Percentiles rank a stretch among this genome's conserved stretches.
These are phyloP conservation scores for Paraglomus brasilianum DNA, from an alignment of 192 early-diverging fungal species.

Conservation along the genomic window DNA sequence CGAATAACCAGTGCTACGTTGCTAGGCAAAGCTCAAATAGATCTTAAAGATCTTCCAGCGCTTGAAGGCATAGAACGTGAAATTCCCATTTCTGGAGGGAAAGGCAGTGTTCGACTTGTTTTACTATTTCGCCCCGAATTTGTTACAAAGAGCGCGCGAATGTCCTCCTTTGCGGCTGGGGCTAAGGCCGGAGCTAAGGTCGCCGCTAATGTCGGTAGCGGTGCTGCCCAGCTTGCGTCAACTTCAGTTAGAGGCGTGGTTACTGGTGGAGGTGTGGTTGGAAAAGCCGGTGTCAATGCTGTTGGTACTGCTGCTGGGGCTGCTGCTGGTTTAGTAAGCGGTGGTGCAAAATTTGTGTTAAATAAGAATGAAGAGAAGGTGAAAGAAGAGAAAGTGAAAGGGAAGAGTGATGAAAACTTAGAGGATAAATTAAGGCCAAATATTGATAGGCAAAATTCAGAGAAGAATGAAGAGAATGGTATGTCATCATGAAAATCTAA, in stretches of 20 bases:
- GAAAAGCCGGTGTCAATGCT: constrained; percentile 35
- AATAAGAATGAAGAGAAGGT: too few relatives aligned
- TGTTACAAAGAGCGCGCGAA: constrained; percentile 30
- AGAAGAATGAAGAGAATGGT: too few relatives aligned
- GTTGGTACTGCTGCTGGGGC: constrained; percentile 41
- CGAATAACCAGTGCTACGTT: constrained; percentile 63
- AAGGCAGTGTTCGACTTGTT: constrained; percentile 50
- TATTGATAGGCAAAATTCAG: neutral
- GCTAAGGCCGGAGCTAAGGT: constrained; percentile 55
- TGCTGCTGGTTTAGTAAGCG: constrained; percentile 28
- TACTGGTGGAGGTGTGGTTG: constrained; percentile 41
- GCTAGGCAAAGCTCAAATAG: constrained; percentile 54
- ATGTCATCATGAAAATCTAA: too few relatives aligned
- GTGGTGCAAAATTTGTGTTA: constrained; percentile 28
- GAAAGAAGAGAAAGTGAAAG: too few relatives aligned
- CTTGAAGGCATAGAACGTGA: constrained; percentile 45
- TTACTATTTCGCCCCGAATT: constrained; percentile 58
- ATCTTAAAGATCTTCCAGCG: constrained; percentile 56
- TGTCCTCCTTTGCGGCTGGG: constrained; percentile 49
- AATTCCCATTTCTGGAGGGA: constrained; percentile 37
- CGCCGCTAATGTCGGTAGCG: constrained; percentile 57
- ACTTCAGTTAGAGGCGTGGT: constrained; percentile 43
- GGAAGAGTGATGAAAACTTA: neutral
- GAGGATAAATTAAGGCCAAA: neutral
- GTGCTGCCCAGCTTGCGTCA: constrained; percentile 36